Evolutionary conservation across 306 rosid species (phyloP).

Genomic region (Acacia acuminata): DNA sequence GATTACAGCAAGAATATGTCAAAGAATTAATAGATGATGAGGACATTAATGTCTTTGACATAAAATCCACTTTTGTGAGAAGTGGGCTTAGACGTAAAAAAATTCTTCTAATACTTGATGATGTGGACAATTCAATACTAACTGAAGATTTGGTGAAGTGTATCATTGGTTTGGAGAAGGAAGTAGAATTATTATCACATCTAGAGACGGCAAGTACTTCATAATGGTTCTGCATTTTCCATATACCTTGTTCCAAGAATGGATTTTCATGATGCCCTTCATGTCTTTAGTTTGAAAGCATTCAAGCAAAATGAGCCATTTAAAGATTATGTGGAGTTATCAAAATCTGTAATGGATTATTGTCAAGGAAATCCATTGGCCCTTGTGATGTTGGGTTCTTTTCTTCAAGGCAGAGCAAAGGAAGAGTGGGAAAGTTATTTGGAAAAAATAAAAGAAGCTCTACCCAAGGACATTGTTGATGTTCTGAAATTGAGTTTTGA

Average conservation of each 20-base stretch:
- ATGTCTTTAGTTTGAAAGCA: slow-evolving; percentile 16
- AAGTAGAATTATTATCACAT: slow-evolving; percentile 28
- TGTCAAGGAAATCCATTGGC: not conserved
- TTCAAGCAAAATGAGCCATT: not conserved
- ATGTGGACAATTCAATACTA: not conserved
- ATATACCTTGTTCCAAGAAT: not conserved
- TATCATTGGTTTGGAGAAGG: slow-evolving; percentile 3
- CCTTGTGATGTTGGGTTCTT: not conserved
- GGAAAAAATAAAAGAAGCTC: not conserved
- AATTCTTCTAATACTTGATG: not conserved
- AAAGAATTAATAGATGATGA: not conserved
- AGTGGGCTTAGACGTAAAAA: not conserved
- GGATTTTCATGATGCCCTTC: not conserved
- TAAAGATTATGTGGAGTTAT: not conserved
- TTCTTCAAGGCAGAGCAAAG: not conserved
- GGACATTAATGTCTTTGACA: not conserved
- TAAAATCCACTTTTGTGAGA: not conserved
- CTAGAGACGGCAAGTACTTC: slow-evolving; percentile 9
- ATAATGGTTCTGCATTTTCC: not conserved
- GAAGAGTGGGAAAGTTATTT: not conserved
- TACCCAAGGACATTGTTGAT: not conserved
- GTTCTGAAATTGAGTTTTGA: not conserved
- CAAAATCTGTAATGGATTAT: not conserved
- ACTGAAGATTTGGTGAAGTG: not conserved
- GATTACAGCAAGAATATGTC: not conserved